Evolutionary conservation across 2,329 filamentous ascomycete genomes (phyloP), one percentile per base, ranked within the genome.

Genomic region (Zymoseptoria tritici): DNA sequence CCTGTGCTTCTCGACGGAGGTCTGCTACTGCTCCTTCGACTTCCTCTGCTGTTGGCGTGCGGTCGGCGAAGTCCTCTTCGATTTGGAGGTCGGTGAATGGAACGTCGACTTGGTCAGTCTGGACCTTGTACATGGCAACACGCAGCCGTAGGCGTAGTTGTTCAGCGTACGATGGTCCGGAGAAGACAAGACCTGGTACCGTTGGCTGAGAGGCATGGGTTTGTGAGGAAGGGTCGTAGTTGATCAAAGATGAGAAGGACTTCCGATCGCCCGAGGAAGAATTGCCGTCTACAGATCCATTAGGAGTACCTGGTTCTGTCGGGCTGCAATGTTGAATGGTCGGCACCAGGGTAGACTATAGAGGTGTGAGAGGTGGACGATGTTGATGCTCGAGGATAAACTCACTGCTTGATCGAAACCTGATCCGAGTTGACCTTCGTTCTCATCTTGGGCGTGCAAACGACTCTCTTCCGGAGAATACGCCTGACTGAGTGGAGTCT

Each of bases 101-200:
- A 26, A 89, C 79, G 59, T 82, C 77, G 57, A 85, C 81, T 73
- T 92, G 89, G 61, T 88, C 85, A 1, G 88, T 91, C 59, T 81
- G 82, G 65, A 92, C 79, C 74, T 91, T 91, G 78, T 91, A 91
- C 69, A 82, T 83, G 13, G 87, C 89, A 20, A 91, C 81, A 26
- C 83, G 80, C 16, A 92, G 82, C n/a, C 88, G 82, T 9, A 90
- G 80, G 56, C 82, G 82, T 52, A 91, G 78, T 54, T 85, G 82
- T 69, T 88, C 83, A 20, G 85, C 86, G 74, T 63, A 57, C 9
- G 66, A 68, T 26, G 56, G 83, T 82, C 59, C 56, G 49, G 59
- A 55, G 55, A 60, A 55, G 13, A 62, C 31, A n/a, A 52, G 53
- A 2, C 50, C 57, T 21, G 54, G 46, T n/a, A 29, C 54, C 13